phyloP scores from a whole-genome alignment of 139 green algal genomes.

The Chlamydomonas incerta region DNA sequence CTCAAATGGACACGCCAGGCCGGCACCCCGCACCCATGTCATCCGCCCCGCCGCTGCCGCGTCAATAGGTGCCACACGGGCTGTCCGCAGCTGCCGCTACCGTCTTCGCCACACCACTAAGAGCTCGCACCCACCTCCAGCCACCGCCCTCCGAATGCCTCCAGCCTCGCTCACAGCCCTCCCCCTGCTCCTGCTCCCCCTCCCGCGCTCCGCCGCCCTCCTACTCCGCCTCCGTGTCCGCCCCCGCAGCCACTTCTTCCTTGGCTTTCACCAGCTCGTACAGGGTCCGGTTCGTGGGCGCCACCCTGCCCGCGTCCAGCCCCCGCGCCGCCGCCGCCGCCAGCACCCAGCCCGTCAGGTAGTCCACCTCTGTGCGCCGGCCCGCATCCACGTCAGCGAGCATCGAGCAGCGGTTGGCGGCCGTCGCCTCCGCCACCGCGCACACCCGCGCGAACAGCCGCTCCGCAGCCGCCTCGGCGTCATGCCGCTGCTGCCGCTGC shows the following conservation, averaged over 20 bases:
- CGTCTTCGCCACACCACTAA: too few species aligned
- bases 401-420: conserved; percentile 60
- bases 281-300: conserved; percentile 35
- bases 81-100: too few species aligned
- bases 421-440: conserved; percentile 39
- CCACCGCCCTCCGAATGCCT: too few species aligned
- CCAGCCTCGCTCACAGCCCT: too few species aligned
- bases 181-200: background rate
- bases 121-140: too few species aligned
- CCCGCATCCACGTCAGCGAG: conserved; percentile 53
- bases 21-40: too few species aligned
- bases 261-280: conserved; percentile 30
- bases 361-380: conserved; percentile 53
- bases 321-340: background rate
- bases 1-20: too few species aligned
- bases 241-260: background rate
- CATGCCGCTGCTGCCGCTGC: background rate
- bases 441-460: conserved; percentile 14
- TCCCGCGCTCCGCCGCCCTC: background rate
- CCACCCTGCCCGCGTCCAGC: background rate
- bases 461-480: background rate
- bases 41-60: too few species aligned
- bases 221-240: too few species aligned
- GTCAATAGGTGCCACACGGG: too few species aligned
- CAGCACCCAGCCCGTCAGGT: conserved; percentile 53